phyloP scores from a whole-genome alignment of 2,329 filamentous ascomycete species.

The Fusarium coffeatum region DNA sequence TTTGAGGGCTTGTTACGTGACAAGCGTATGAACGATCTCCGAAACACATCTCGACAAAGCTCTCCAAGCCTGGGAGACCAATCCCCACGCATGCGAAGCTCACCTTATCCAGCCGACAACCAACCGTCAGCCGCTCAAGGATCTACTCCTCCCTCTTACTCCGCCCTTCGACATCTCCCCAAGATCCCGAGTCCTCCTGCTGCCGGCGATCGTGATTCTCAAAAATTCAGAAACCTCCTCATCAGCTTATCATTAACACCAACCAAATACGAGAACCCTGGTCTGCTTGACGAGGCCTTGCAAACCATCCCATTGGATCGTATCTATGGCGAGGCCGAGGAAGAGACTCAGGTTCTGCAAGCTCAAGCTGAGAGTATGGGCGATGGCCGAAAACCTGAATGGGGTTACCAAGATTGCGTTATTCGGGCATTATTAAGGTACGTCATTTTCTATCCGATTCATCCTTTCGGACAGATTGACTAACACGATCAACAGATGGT shows the following conservation, averaged over 20 bases:
- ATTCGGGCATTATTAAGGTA: constrained; percentile 87
- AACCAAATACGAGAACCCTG: constrained; percentile 95
- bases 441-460: constrained; percentile 47
- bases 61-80: constrained; percentile 66
- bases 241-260: constrained; percentile 89
- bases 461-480: not conserved
- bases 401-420: constrained; percentile 98
- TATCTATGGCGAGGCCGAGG: constrained; percentile 93
- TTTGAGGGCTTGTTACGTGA: constrained; percentile 90
- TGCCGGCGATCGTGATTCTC: constrained; percentile 70
- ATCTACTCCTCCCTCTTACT: constrained; percentile 59
- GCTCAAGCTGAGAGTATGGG: constrained; percentile 91
- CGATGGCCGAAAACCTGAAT: constrained; percentile 81
- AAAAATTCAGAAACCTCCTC: constrained; percentile 84
- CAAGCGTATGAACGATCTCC: constrained; percentile 85
- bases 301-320: constrained; percentile 87
- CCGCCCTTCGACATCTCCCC: constrained; percentile 62
- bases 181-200: constrained; percentile 78
- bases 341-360: constrained; percentile 87
- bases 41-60: constrained; percentile 63
- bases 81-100: constrained; percentile 60
- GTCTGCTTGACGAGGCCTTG: constrained; percentile 90
- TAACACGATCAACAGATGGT: constrained; percentile 69
- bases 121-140: constrained; percentile 62
- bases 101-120: constrained; percentile 54